These are phyloP conservation scores for Penicillium lividum DNA, from an alignment of 495 filamentous ascomycete genomes.

Conservation along the genomic window DNA sequence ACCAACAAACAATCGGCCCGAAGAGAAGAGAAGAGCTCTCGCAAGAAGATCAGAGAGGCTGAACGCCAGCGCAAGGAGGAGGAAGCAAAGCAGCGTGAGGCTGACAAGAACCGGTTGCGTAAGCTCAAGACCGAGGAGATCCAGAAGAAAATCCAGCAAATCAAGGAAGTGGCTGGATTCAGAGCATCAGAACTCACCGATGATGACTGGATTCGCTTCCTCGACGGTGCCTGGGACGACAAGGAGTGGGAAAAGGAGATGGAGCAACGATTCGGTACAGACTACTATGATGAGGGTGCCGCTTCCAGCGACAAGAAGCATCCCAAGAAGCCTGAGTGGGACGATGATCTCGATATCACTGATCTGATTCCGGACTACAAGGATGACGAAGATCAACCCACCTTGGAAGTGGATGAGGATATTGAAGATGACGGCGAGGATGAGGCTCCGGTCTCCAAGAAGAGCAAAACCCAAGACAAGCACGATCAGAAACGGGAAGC, in stretches of 20 bases:
- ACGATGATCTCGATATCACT: constrained; percentile 94
- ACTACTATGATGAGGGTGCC: constrained; percentile 72
- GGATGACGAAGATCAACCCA: constrained; percentile 59
- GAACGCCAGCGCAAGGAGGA: constrained; percentile 75
- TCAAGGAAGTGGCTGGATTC: constrained; percentile 84
- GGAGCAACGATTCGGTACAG: constrained; percentile 79
- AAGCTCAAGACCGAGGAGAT: constrained; percentile 87
- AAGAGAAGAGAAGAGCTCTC: constrained; percentile 71
- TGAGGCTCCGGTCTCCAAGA: constrained; percentile 43
- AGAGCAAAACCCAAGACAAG: constrained; percentile 65
- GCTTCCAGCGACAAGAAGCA: constrained; percentile 58
- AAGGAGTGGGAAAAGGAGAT: constrained; percentile 88
- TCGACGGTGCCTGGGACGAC: constrained; percentile 85
- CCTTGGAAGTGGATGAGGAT: constrained; percentile 54
- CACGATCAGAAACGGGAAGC: constrained; percentile 71
- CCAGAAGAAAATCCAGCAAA: constrained; percentile 75
- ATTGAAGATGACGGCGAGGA: constrained; percentile 54
- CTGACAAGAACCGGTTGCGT: constrained; percentile 79
- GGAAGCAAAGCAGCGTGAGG: constrained; percentile 72
- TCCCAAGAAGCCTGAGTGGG: constrained; percentile 90
- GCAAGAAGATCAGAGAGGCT: constrained; percentile 74
- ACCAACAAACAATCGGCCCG: constrained; percentile 78
- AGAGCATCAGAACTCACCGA: constrained; percentile 62
- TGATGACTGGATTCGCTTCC: constrained; percentile 76
- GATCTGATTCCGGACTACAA: constrained; percentile 87